These are phyloP conservation scores for Microdochium trichocladiopsis DNA, from an alignment of 2,329 filamentous ascomycete genomes.

Conservation along the genomic window DNA sequence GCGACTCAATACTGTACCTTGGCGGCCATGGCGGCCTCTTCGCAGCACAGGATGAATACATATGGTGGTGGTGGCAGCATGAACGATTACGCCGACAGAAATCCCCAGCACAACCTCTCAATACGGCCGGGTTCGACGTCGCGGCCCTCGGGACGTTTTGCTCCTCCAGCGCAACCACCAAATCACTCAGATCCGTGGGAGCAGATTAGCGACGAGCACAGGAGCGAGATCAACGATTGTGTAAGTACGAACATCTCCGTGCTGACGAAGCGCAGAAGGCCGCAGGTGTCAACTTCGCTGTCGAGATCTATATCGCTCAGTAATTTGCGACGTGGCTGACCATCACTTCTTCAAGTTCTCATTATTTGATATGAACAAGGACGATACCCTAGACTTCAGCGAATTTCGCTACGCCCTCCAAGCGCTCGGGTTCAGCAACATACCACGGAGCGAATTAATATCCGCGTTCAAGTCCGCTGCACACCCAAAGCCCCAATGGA, in stretches of 20 bases:
- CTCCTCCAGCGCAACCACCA: constrained; percentile 18
- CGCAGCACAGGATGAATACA: not conserved
- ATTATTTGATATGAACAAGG: constrained; percentile 95
- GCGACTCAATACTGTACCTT: too few species aligned
- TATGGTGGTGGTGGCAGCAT: constrained; percentile 17
- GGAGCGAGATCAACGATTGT: constrained; percentile 89
- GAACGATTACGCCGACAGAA: constrained; percentile 16
- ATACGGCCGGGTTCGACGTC: constrained; percentile 16
- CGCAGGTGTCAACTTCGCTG: too few species aligned
- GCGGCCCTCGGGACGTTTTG: constrained; percentile 19
- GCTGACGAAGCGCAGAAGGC: not conserved
- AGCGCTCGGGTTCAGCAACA: constrained; percentile 79
- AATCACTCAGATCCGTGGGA: constrained; percentile 22
- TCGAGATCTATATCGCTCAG: too few species aligned
- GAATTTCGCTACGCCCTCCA: constrained; percentile 96
- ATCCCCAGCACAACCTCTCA: constrained; percentile 15
- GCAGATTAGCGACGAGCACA: constrained; percentile 75
- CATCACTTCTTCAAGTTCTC: constrained; percentile 55
- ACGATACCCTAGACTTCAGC: constrained; percentile 92
- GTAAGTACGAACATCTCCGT: constrained; percentile 42
- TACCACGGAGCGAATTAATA: constrained; percentile 80
- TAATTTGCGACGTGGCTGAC: too few species aligned
- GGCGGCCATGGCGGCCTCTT: not conserved
- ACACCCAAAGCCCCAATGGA: constrained; percentile 56
- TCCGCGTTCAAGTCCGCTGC: constrained; percentile 76